Evolutionary conservation across 2,329 filamentous ascomycete genomes (phyloP), one percentile per base, ranked within the genome.

Genomic region (Sclerotiophoma versabilis): DNA sequence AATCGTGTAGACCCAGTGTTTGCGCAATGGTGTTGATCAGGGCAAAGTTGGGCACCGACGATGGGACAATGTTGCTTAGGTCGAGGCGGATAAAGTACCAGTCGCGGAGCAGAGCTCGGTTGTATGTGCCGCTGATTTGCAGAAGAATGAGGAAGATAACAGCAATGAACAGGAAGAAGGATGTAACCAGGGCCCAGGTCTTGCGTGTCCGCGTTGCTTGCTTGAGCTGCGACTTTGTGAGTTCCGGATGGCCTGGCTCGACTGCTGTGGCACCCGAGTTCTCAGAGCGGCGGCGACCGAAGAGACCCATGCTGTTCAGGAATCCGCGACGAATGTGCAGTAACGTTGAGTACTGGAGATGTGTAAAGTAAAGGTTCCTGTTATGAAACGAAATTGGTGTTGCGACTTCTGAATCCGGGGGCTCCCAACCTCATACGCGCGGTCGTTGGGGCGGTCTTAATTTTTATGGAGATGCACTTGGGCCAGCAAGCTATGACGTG

Each of bases 1-100:
- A 97, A 75, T 97, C 93, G 73, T 96, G 92, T 42, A 97, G 82
- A 25, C 93, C 93, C 48, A 97, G 81, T 19, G 89, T 91, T 45
- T 91, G 87, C 4, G 92, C 92, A 62, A 96, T 92, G 38, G 87
- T 92, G 79, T 96, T 96, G 75, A 96, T 89, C 38, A 96, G 82
- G 20, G 83, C 77, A 9, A 87, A 86, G 71, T 92, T 89, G 34
- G 89, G 88, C 14, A 91, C 84, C 5, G 84, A 86, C 27, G 85
- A 79, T 0, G 90, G 89, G 51, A 96, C 88, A 71, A 97, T 89
- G 67, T 96, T 84, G 63, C 90, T 85, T 42, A 97, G 83, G 75
- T 96, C 84, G 66, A 97, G 84, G 65, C 88, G 89, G 75, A 96
- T 88, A 76, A 97, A 95, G 78, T 90, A 96, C 64, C 90, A 91